Base-by-base conservation (phyloP, 768 basidiomycete species). In the Termitomyces sp. region DNA sequence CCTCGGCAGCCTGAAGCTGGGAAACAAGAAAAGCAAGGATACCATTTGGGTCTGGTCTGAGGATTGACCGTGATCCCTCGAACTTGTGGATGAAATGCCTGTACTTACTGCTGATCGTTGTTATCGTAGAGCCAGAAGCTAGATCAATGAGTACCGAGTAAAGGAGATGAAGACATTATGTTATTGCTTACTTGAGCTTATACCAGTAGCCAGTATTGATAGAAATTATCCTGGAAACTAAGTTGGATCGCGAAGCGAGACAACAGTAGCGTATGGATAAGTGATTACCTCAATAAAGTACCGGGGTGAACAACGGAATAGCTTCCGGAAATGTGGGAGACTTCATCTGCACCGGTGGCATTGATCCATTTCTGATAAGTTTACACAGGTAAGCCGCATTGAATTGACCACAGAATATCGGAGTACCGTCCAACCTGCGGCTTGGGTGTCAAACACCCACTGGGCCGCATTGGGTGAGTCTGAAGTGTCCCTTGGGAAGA, bases 121-220 rank as follows among this genome's bases (percentile, higher is more conserved):
- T 73, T 77, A 60, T 85, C 83, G 60, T 81, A 86, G 1, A 85
- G 70, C 79, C 81, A 85, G 62, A 83, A 82, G 67, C 82, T 83
- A 30, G 6, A 19, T 37, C 3, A 2, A 21, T 7, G 12, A 17
- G n/a, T n/a, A n/a, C n/a, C n/a, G n/a, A n/a, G 11, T 35, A 3
- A 46, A 23, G 2, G 2, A 46, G 23, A 11, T 1, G 5, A 44
- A 43, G 25, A 37, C 14, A 9, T 16, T 30, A 14, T 17, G 14
- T 12, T 8, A 34, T 7, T 46, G 39, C 41, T 58, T 59, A 81
- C 83, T 82, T 84, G 62, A 72, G 71, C 60, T 79, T 82, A 63
- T 85, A 85, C 82, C 82, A 83, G 58, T 81, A 85, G 7, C 79
- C 75, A 8, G 80, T 80, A 58, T 85, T 86, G 56, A 86, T 58